Evolutionary conservation across 352 stramenopile species (phyloP).

Genomic region (Globisporangium splendens): DNA sequence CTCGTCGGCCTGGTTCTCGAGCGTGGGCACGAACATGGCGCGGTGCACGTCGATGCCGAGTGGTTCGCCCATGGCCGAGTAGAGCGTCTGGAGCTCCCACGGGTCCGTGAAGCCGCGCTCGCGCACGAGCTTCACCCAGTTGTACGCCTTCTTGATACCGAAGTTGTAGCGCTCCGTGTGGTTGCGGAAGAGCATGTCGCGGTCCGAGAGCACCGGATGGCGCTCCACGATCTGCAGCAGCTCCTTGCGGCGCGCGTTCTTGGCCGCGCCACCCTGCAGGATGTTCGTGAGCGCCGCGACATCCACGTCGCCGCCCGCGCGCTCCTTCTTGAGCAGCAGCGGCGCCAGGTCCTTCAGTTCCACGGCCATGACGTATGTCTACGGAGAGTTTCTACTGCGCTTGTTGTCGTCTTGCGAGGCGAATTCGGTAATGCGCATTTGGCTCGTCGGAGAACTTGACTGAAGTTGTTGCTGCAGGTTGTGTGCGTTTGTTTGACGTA

Average conservation of each 20-base stretch:
- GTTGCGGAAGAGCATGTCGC: slow-evolving; percentile 42
- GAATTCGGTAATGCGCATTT: too few relatives aligned
- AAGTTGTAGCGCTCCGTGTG: slow-evolving; percentile 30
- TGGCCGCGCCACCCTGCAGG: slow-evolving; percentile 11
- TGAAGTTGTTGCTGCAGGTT: too few relatives aligned
- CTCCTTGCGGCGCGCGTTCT: slow-evolving; percentile 13
- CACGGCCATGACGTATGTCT: not conserved
- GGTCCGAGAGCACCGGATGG: slow-evolving; percentile 39
- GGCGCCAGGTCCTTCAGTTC: slow-evolving; percentile 22
- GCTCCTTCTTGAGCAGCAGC: too few relatives aligned
- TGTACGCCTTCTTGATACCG: slow-evolving; percentile 28
- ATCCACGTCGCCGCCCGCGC: slow-evolving; percentile 14
- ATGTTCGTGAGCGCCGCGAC: slow-evolving; percentile 2
- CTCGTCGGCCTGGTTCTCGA: slow-evolving; percentile 60
- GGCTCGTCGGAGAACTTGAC: too few relatives aligned
- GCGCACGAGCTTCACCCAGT: slow-evolving; percentile 34
- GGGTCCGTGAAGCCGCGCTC: slow-evolving; percentile 27
- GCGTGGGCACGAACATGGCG: slow-evolving; percentile 58
- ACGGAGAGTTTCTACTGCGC: too few relatives aligned
- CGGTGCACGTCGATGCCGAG: slow-evolving; percentile 49
- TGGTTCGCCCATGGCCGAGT: slow-evolving; percentile 41
- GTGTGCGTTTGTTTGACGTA: too few relatives aligned
- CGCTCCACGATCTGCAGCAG: slow-evolving; percentile 14
- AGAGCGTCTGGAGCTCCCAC: slow-evolving; percentile 32
- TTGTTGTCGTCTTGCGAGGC: too few relatives aligned